Conservation (phyloP, 805 yeast species). For the Candida insectalens region DNA sequence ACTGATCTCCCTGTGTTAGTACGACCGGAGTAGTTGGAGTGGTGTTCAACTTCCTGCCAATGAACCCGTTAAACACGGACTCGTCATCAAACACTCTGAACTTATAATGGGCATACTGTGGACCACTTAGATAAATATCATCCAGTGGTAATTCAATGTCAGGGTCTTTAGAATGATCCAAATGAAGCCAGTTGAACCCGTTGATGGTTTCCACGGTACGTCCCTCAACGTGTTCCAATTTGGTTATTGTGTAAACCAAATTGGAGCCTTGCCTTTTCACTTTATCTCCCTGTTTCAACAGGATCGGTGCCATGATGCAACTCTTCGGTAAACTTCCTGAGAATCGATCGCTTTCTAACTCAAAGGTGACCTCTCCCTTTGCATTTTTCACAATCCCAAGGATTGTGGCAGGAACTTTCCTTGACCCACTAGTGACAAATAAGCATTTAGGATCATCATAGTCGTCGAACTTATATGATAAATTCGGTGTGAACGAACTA, state of each 20-base stretch:
- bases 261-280: constrained; percentile 5
- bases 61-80: constrained; percentile 6
- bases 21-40: too few species aligned
- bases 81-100: constrained; percentile 10
- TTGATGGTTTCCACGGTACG: too few species aligned
- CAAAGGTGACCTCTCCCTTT: constrained; percentile 1
- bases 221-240: constrained; percentile 4
- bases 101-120: constrained; percentile 3
- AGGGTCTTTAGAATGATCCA: too few species aligned
- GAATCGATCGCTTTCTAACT: constrained; percentile 1
- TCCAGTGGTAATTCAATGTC: constrained; percentile 4
- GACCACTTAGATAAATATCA: constrained; percentile 6
- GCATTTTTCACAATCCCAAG: not conserved
- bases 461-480: too few species aligned
- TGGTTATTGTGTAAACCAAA: constrained; percentile 8
- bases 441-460: not conserved
- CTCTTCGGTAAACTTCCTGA: constrained; percentile 3
- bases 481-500: too few species aligned
- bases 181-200: too few species aligned
- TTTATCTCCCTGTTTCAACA: constrained; percentile 10
- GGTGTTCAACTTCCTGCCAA: too few species aligned
- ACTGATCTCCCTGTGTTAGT: constrained; percentile 1
- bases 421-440: not conserved
- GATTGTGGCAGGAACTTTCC: not conserved
- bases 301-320: constrained; percentile 11